A percentile compares a stretch with the other conserved stretches of the same genome.
phyloP scores from a whole-genome alignment of 2,329 filamentous ascomycete species.

The Sclerotinia subarctica region DNA sequence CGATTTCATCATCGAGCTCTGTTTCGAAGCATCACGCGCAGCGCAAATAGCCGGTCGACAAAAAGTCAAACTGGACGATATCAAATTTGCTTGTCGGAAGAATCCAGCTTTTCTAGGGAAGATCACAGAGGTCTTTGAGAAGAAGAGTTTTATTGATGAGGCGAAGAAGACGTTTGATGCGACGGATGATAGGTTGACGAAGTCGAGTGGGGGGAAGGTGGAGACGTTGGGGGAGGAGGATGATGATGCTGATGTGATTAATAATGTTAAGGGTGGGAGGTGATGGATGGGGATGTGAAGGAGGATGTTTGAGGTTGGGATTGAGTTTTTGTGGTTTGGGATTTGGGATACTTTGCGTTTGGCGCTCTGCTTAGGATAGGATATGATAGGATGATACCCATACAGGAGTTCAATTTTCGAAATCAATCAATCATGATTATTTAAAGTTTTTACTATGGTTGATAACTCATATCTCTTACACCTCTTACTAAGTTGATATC shows the following conservation, averaged over 20 bases:
- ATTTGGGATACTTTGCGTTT: neutral
- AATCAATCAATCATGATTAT: neutral
- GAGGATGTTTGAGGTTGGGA: neutral
- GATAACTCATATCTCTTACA: neutral
- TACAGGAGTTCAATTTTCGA: conserved; percentile 9
- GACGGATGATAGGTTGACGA: conserved; percentile 61
- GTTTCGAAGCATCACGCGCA: conserved; percentile 81
- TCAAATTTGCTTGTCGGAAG: conserved; percentile 86
- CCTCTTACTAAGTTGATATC: neutral
- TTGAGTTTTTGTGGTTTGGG: neutral
- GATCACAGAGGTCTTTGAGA: conserved; percentile 84
- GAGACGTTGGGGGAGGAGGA: conserved; percentile 53
- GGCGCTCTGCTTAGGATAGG: neutral
- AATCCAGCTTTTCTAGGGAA: conserved; percentile 84
- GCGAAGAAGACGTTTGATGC: conserved; percentile 73
- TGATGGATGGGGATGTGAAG: conserved; percentile 21
- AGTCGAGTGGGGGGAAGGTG: conserved; percentile 48
- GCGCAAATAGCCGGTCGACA: conserved; percentile 85
- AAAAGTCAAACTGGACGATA: conserved; percentile 98
- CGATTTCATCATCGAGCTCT: conserved; percentile 92
- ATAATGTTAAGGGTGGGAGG: conserved; percentile 29
- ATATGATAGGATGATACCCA: conserved; percentile 12
- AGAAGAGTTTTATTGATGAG: conserved; percentile 81
- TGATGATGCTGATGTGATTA: conserved; percentile 47
- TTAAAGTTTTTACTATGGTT: neutral